Percentiles rank a stretch among this genome's conserved stretches.
phyloP scores from a whole-genome alignment of 495 filamentous ascomycete genomes.

The Aspergillus ostianus region DNA sequence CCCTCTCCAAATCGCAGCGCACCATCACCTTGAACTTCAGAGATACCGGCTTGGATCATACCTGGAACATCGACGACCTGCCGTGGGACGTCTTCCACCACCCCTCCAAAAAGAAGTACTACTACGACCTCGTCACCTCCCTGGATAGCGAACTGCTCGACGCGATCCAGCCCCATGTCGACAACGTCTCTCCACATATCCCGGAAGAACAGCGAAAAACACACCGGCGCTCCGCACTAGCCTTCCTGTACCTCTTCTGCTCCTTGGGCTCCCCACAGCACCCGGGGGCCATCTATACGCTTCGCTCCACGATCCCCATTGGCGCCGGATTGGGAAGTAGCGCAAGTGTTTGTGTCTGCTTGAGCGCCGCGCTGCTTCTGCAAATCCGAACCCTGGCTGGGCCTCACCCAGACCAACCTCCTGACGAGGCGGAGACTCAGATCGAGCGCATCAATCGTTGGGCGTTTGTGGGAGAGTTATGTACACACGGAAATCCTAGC shows the following conservation, averaged over 20 bases:
- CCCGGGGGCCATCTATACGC: constrained; percentile 79
- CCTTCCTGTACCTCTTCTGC: constrained; percentile 91
- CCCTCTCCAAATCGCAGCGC: constrained; percentile 79
- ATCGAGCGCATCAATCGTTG: constrained; percentile 94
- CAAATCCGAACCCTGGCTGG: constrained; percentile 85
- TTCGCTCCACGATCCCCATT: constrained; percentile 92
- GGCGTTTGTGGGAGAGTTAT: constrained; percentile 96
- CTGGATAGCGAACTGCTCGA: constrained; percentile 78
- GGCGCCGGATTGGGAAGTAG: constrained; percentile 90
- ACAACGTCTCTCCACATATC: constrained; percentile 60
- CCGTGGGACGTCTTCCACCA: constrained; percentile 81
- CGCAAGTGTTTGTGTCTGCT: constrained; percentile 85
- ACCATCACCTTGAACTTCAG: constrained; percentile 84
- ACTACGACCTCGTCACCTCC: constrained; percentile 82
- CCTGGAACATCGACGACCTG: constrained; percentile 86
- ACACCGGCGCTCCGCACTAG: constrained; percentile 72
- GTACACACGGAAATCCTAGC: constrained; percentile 93
- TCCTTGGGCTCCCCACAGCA: constrained; percentile 77
- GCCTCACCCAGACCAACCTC: constrained; percentile 84
- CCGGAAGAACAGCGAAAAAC: constrained; percentile 69
- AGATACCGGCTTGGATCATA: constrained; percentile 81
- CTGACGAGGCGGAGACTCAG: constrained; percentile 76
- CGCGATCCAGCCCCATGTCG: constrained; percentile 73
- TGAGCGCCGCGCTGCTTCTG: constrained; percentile 80
- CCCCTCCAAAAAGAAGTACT: constrained; percentile 84